Percentiles rank a stretch among this genome's conserved stretches.
Evolutionary conservation across 2,329 filamentous ascomycete species (phyloP).

Genomic region (Fusarium miscanthi): DNA sequence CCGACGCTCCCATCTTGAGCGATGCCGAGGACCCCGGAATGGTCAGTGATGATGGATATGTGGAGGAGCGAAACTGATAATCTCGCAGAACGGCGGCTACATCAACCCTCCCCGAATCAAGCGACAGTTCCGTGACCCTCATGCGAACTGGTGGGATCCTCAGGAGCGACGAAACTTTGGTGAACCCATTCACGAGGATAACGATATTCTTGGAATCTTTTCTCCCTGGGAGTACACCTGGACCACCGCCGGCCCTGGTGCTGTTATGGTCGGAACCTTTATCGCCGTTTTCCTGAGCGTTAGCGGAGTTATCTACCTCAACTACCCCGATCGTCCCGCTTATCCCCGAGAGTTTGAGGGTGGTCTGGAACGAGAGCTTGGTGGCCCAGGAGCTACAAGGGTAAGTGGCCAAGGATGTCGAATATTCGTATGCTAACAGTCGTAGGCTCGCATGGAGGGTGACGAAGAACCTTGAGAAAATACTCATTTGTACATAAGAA

Average conservation of each 20-base stretch:
- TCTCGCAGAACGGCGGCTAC: constrained; percentile 81
- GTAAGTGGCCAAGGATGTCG: constrained; percentile 61
- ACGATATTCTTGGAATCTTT: constrained; percentile 92
- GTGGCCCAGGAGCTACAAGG: constrained; percentile 73
- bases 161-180: constrained; percentile 97
- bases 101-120: constrained; percentile 83
- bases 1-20: constrained; percentile 59
- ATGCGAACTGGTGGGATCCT: constrained; percentile 96
- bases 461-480: constrained; percentile 62
- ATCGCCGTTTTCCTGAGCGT: constrained; percentile 71
- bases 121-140: constrained; percentile 91
- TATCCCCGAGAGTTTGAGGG: constrained; percentile 77
- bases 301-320: constrained; percentile 73
- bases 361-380: constrained; percentile 79
- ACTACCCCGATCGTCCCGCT: constrained; percentile 78
- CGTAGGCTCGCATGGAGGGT: constrained; percentile 65
- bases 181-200: constrained; percentile 96
- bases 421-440: constrained; percentile 29
- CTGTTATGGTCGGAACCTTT: constrained; percentile 76
- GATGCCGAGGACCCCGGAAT: constrained; percentile 74
- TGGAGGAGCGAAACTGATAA: constrained; percentile 36
- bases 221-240: constrained; percentile 91
- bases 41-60: constrained; percentile 59
- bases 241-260: constrained; percentile 75
- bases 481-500: constrained; percentile 53